Evolutionary conservation across 1,284 basidiomycete genomes (phyloP).

Genomic region (Moniliophthora roreri): DNA sequence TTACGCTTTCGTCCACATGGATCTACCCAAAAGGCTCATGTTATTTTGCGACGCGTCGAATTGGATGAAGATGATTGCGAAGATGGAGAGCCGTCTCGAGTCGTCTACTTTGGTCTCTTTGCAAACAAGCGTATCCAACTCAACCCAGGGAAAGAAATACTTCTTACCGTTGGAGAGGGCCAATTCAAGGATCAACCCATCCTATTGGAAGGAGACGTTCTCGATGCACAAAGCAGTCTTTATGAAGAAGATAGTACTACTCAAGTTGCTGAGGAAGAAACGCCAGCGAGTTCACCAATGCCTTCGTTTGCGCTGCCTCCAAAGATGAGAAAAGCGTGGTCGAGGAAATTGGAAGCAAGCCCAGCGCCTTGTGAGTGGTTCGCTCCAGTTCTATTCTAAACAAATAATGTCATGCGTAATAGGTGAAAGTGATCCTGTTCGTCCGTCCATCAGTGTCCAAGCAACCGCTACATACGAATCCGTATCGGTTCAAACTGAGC

Average conservation of each 20-base stretch:
- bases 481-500: slow-evolving; percentile 24
- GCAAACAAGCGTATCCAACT: slow-evolving; percentile 65
- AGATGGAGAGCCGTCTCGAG: slow-evolving; percentile 32
- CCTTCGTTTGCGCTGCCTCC: slow-evolving; percentile 42
- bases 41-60: slow-evolving; percentile 56
- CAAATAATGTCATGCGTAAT: not conserved
- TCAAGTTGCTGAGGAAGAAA: slow-evolving; percentile 32
- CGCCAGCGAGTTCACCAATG: slow-evolving; percentile 7
- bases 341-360: slow-evolving; percentile 39
- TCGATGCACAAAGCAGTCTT: slow-evolving; percentile 31
- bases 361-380: slow-evolving; percentile 34
- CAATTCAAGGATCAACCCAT: slow-evolving; percentile 53
- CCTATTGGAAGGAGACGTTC: slow-evolving; percentile 52
- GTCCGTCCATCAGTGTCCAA: slow-evolving; percentile 11
- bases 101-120: slow-evolving; percentile 59
- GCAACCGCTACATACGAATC: slow-evolving; percentile 9
- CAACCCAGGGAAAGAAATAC: slow-evolving; percentile 65
- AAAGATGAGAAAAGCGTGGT: slow-evolving; percentile 59
- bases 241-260: slow-evolving; percentile 35
- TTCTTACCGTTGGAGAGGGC: slow-evolving; percentile 55
- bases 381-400: not conserved
- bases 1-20: slow-evolving; percentile 59
- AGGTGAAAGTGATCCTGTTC: not conserved
- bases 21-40: slow-evolving; percentile 57
- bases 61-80: slow-evolving; percentile 41